Evolutionary conservation across 192 early-diverging fungal genomes (phyloP), one percentile per base, ranked within the genome.

Genomic region (Podila minutissima): DNA sequence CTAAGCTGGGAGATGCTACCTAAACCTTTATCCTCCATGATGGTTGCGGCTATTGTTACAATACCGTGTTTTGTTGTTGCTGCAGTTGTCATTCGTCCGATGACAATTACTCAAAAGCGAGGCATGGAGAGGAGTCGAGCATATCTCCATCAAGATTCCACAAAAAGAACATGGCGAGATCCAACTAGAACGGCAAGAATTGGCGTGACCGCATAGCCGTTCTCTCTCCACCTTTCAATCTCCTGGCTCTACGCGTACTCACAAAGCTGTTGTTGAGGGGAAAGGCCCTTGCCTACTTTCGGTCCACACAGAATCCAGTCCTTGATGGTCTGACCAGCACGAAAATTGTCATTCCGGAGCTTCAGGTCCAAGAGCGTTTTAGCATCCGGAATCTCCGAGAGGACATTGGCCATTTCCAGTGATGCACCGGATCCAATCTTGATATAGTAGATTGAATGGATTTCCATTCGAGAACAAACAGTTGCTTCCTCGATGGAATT

Each of bases 401-500:
- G 67, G 57, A 35, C 38, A 60, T 70, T 51, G 62, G 58, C 67
- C 57, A 64, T 68, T 67, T 63, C 10, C 70, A 37, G 35, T 19
- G 35, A 64, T 24, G 74, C 55, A 64, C 69, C 82, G 17, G 74
- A 75, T 49, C 62, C 59, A 75, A 81, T 69, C 20, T 69, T 53
- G 29, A 84, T 60, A 60, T 67, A 67, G 69, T 75, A 59, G 65
- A 75, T 81, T 46, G 68, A 50, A 81, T 61, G 38, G 51, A 64
- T 60, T 68, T 75, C 75, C 67, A 79, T 66, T 79, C 75, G 35
- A 72, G 71, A 67, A 81, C 73, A 46, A 79, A 71, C 58, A 72
- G 67, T 49, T 32, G 59, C 26, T 65, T 74, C 67, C 31, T 55
- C 61, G 59, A 51, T 48, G 69, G 74, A 60, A 74, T 49, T 3